Percentiles rank a stretch among this genome's conserved stretches.
phyloP scores from a whole-genome alignment of 2,329 filamentous ascomycete genomes.

The Apiospora pterosperma region DNA sequence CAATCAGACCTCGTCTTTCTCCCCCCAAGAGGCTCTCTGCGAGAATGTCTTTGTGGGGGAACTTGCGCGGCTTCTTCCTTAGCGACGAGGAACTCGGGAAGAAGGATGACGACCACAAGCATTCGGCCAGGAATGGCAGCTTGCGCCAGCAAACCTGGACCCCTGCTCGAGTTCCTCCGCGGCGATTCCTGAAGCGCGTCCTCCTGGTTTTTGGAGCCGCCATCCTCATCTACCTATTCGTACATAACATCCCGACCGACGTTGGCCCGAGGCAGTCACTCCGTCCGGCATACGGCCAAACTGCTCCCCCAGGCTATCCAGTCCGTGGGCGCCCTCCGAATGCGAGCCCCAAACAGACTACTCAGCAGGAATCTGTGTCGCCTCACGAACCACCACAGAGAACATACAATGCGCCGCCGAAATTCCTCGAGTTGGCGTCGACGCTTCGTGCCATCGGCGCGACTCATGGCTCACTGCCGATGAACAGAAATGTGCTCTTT shows the following conservation, averaged over 20 bases:
- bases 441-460: slow-evolving; percentile 59
- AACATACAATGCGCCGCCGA: slow-evolving; percentile 67
- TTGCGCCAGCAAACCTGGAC: slow-evolving; percentile 36
- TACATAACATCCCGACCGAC: slow-evolving; percentile 57
- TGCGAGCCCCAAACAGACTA: neutral
- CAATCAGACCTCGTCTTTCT: neutral
- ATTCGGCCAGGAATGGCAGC: slow-evolving; percentile 23
- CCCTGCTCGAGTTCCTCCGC: slow-evolving; percentile 39
- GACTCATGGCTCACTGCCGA: slow-evolving; percentile 46
- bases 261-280: slow-evolving; percentile 34
- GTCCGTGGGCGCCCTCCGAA: neutral
- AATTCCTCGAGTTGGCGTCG: slow-evolving; percentile 60
- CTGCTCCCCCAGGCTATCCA: neutral
- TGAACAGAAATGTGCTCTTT: slow-evolving; percentile 75
- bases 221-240: slow-evolving; percentile 58
- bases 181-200: slow-evolving; percentile 53
- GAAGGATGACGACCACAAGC: slow-evolving; percentile 56
- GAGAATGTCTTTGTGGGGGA: slow-evolving; percentile 27
- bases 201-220: slow-evolving; percentile 42
- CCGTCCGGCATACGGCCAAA: slow-evolving; percentile 25
- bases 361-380: neutral
- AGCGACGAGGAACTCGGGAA: slow-evolving; percentile 56
- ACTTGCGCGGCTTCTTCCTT: slow-evolving; percentile 44
- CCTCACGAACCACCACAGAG: slow-evolving; percentile 18
- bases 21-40: neutral